phyloP scores from a whole-genome alignment of 2,329 filamentous ascomycete species.

The Cryoendolithus antarcticus region DNA sequence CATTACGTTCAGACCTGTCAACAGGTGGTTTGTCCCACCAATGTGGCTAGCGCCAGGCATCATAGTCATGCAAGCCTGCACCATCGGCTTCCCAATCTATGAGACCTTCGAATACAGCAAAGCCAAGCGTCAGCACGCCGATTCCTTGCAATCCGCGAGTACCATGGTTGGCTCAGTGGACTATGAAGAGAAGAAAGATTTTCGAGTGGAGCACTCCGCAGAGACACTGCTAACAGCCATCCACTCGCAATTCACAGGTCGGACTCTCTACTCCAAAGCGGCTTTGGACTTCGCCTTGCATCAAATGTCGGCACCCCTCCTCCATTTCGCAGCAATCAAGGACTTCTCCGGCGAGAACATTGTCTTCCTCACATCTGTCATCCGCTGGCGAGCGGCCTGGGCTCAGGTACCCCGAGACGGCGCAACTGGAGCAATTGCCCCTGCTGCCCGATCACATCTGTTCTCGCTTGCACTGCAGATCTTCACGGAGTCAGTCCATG shows the following conservation, averaged over 20 bases:
- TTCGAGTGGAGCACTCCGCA: slow-evolving; percentile 1
- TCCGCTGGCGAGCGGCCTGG: slow-evolving; percentile 28
- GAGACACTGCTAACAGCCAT: slow-evolving; percentile 2
- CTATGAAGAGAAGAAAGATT: background rate
- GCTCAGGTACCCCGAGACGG: slow-evolving; percentile 6
- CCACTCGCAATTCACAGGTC: slow-evolving; percentile 1
- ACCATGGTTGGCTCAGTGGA: too few relatives aligned
- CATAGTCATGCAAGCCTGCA: slow-evolving; percentile 50
- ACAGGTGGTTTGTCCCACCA: slow-evolving; percentile 45
- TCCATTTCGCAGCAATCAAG: slow-evolving; percentile 50
- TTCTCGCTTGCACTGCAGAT: slow-evolving; percentile 50
- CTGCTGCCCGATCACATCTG: slow-evolving; percentile 17
- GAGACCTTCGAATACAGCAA: slow-evolving; percentile 37
- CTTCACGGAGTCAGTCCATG: slow-evolving; percentile 49
- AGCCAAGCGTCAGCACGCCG: slow-evolving; percentile 9
- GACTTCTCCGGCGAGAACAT: slow-evolving; percentile 64
- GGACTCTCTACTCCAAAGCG: slow-evolving; percentile 42
- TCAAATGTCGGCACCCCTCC: slow-evolving; percentile 47
- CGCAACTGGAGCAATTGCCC: slow-evolving; percentile 6
- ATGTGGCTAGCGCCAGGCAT: slow-evolving; percentile 54
- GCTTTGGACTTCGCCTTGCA: slow-evolving; percentile 50
- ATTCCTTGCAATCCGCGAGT: background rate
- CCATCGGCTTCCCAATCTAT: slow-evolving; percentile 50
- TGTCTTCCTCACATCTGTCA: slow-evolving; percentile 48
- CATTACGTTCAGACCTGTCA: slow-evolving; percentile 29